phyloP scores from a whole-genome alignment of 352 stramenopile genomes.

The Pseudoperonospora humuli region DNA sequence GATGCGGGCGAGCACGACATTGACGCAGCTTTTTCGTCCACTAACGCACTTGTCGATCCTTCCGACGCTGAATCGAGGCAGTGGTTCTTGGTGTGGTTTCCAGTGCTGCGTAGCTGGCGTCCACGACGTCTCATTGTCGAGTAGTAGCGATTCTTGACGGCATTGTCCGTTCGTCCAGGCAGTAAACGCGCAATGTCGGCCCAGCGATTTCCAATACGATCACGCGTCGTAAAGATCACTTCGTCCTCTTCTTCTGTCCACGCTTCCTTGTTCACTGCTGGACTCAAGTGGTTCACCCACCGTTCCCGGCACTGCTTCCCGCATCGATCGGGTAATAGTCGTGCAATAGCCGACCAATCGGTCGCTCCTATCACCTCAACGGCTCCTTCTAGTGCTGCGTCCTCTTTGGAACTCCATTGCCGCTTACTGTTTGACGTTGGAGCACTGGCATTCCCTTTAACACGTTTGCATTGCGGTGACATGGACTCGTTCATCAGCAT shows the following conservation, averaged over 20 bases:
- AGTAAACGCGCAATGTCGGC: conserved; percentile 92
- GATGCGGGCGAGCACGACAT: conserved; percentile 12
- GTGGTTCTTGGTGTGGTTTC: conserved; percentile 9
- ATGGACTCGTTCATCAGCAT: too few relatives aligned
- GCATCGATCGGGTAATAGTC: conserved; percentile 87
- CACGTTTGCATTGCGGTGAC: too few relatives aligned
- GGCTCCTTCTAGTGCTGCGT: conserved; percentile 88
- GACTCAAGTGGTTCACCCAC: conserved; percentile 87
- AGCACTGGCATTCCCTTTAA: too few relatives aligned
- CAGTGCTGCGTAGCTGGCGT: conserved; percentile 38
- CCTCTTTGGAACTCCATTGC: conserved; percentile 93
- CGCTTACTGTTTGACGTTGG: too few relatives aligned
- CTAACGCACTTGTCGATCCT: conserved; percentile 2
- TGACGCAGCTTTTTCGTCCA: conserved; percentile 12
- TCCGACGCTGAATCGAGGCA: conserved; percentile 17
- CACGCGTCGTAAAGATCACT: conserved; percentile 87
- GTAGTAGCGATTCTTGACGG: conserved; percentile 91
- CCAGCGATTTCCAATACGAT: conserved; percentile 93
- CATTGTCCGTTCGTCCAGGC: conserved; percentile 86
- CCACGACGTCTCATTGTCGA: conserved; percentile 67
- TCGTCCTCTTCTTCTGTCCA: conserved; percentile 94
- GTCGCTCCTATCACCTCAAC: conserved; percentile 86
- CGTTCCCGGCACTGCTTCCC: conserved; percentile 89
- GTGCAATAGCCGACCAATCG: conserved; percentile 91
- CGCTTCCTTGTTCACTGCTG: conserved; percentile 90